phyloP scores from a whole-genome alignment of 305 asterid genomes.

The Fraxinus paxiana region DNA sequence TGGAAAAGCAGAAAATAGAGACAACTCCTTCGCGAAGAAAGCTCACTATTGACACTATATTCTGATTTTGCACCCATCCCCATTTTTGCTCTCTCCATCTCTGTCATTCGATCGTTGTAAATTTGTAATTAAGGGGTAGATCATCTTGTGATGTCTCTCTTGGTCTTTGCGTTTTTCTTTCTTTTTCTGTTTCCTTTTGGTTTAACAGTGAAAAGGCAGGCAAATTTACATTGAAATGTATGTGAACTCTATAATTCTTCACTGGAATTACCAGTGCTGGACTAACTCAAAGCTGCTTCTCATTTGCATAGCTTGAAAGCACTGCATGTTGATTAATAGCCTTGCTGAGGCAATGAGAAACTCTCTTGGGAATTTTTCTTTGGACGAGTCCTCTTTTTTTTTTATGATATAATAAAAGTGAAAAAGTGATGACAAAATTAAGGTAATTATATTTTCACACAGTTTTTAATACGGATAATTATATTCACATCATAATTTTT shows the following conservation, averaged over 20 bases:
- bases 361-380: not conserved
- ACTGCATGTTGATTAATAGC: not conserved
- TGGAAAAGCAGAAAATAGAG: conserved; percentile 71
- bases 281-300: not conserved
- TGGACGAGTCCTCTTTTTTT: not conserved
- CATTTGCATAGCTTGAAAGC: not conserved
- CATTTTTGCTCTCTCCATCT: not conserved
- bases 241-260: not conserved
- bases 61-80: conserved; percentile 30
- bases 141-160: conserved; percentile 14
- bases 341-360: not conserved
- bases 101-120: conserved; percentile 24
- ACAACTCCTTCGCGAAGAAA: conserved; percentile 68
- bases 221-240: not conserved
- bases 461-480: not conserved
- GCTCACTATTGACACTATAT: conserved; percentile 82
- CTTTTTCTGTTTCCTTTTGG: not conserved
- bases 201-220: not conserved
- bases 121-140: conserved; percentile 30
- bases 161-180: not conserved
- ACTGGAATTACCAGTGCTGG: not conserved
- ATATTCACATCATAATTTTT: not conserved
- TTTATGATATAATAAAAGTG: not conserved
- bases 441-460: not conserved
- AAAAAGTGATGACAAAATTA: not conserved